phyloP scores from a whole-genome alignment of 129 eudicot species.

The Dittrichia graveolens region DNA sequence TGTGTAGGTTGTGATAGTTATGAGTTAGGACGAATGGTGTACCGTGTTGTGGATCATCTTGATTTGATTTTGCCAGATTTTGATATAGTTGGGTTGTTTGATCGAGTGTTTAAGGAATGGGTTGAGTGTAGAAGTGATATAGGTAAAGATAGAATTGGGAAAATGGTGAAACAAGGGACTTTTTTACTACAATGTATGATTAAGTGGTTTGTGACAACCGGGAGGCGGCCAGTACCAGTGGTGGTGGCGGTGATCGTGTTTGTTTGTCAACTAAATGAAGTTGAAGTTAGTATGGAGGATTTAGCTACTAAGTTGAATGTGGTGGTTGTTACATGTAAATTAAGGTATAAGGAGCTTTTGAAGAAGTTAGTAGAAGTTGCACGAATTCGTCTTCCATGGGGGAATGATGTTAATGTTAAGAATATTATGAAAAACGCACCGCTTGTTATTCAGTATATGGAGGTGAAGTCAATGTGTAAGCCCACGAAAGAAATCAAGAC shows the following conservation, averaged over 20 bases:
- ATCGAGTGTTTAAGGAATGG: conserved; percentile 41
- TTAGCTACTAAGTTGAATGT: conserved; percentile 59
- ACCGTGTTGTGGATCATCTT: conserved; percentile 55
- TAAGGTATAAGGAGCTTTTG: conserved; percentile 71
- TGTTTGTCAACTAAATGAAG: conserved; percentile 55
- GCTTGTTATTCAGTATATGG: conserved; percentile 71
- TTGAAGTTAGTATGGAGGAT: conserved; percentile 57
- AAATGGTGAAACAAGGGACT: conserved; percentile 74
- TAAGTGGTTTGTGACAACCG: conserved; percentile 84
- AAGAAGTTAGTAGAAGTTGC: conserved; percentile 75
- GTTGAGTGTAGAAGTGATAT: conserved; percentile 28
- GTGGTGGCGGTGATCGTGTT: conserved; percentile 66
- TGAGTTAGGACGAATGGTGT: conserved; percentile 75
- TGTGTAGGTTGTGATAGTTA: conserved; percentile 51
- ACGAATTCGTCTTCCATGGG: conserved; percentile 64
- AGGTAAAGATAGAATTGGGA: conserved; percentile 37
- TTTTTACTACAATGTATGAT: conserved; percentile 76
- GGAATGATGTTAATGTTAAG: conserved; percentile 67
- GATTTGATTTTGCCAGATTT: conserved; percentile 64
- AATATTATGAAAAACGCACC: conserved; percentile 72
- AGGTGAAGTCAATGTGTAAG: conserved; percentile 63
- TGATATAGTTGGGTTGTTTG: conserved; percentile 57
- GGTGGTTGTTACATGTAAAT: conserved; percentile 50
- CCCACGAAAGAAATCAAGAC: conserved; percentile 6
- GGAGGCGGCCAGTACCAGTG: conserved; percentile 73